Base-by-base conservation (phyloP, 306 rosid genomes). In the Styphnolobium japonicum region DNA sequence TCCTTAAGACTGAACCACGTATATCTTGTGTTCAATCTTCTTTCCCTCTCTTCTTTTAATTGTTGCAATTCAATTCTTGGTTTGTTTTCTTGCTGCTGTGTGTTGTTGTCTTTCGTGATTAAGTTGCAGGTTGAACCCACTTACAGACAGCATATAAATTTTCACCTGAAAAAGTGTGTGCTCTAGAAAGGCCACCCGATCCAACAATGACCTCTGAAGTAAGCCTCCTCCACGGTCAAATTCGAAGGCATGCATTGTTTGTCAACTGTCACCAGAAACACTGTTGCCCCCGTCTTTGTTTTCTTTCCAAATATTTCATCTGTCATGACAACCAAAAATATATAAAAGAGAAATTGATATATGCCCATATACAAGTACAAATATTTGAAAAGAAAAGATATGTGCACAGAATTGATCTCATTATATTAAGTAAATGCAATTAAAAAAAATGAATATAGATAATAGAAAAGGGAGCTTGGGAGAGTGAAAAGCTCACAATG, bases 271-370 rank as follows among this genome's bases (percentile, higher is more conserved):
- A n/a, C n/a, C 85, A 34, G 9, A 40, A 48, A 71, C 48, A 79
- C 52, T 68, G 52, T 14, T 46, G 1, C n/a, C 81, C 87, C 76
- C 51, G 23, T 83, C 76, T 87, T 57, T 85, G 89, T 66, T 84
- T 91, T 75, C 94, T 84, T 69, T 93, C 97, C 71, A 91, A 64
- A 49, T 82, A 87, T 80, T 89, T 93, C 91, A 84, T 89, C 98
- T 93, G 76, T 29, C 31, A 58, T 22, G 16, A 74, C n/a, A 45
- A 42, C 10, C 29, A 42, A 67, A 79, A 22, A 73, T 37, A 4
- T 49, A n/a, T 16, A n/a, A 49, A 14, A 48, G 0, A 2, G n/a
- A 4, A 19, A 7, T 27, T 48, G 15, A 21, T 53, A 53, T 9
- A n/a, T n/a, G n/a, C n/a, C n/a, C 31, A 27, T 2, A 25, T 5